Percentiles rank a stretch among this genome's conserved stretches.
These are phyloP conservation scores for Talaromyces wortmannii DNA, from an alignment of 495 filamentous ascomycete genomes.

Conservation along the genomic window DNA sequence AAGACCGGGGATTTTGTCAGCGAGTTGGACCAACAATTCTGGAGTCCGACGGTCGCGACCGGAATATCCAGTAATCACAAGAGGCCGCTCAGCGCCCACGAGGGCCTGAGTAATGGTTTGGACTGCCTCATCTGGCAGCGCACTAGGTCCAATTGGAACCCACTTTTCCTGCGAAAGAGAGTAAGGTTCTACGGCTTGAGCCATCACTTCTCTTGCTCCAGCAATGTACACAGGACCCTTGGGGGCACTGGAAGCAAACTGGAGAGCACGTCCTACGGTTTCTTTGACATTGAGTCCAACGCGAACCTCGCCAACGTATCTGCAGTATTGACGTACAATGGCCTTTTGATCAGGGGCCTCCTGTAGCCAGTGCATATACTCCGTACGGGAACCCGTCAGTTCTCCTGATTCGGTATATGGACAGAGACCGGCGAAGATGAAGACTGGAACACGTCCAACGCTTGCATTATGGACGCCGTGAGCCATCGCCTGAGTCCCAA, in stretches of 20 bases:
- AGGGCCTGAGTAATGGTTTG: slow-evolving; percentile 57
- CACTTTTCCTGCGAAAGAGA: slow-evolving; percentile 52
- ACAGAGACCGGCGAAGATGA: slow-evolving; percentile 64
- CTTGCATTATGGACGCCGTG: slow-evolving; percentile 69
- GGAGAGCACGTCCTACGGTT: slow-evolving; percentile 68
- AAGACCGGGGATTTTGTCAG: slow-evolving; percentile 69
- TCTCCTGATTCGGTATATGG: slow-evolving; percentile 72
- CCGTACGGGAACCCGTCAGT: slow-evolving; percentile 64
- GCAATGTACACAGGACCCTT: slow-evolving; percentile 65
- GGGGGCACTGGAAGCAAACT: slow-evolving; percentile 60
- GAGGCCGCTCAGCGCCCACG: slow-evolving; percentile 62
- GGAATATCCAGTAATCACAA: slow-evolving; percentile 77
- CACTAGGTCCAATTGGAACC: slow-evolving; percentile 57
- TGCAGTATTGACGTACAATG: slow-evolving; percentile 52
- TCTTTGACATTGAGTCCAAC: slow-evolving; percentile 70
- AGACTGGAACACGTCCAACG: slow-evolving; percentile 59
- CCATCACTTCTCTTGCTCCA: slow-evolving; percentile 37
- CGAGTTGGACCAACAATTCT: slow-evolving; percentile 65
- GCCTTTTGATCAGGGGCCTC: slow-evolving; percentile 70
- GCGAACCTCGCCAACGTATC: not conserved
- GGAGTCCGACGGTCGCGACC: slow-evolving; percentile 67
- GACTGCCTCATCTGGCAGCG: slow-evolving; percentile 47
- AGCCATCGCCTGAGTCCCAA: slow-evolving; percentile 68
- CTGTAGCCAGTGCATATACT: slow-evolving; percentile 80
- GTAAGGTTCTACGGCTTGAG: slow-evolving; percentile 64